phyloP scores from a whole-genome alignment of 129 eudicot species.

The Gnaphalium uliginosum region DNA sequence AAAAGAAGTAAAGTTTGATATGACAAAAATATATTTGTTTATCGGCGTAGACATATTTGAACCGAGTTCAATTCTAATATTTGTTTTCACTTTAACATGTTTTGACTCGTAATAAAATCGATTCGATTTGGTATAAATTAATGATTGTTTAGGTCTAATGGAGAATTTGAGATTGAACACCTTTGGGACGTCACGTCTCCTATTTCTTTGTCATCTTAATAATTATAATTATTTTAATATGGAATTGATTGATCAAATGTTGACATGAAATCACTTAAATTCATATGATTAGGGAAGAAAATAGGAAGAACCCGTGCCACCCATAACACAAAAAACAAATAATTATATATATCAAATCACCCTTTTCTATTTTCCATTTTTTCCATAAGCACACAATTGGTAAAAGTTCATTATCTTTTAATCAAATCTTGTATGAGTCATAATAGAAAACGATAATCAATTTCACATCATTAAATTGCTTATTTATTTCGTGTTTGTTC shows the following conservation, averaged over 20 bases:
- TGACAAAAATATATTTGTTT: too few relatives aligned
- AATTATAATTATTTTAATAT: background rate
- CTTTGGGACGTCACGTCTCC: conserved; percentile 24
- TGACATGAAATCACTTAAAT: conserved; percentile 27
- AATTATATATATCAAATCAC: conserved; percentile 22
- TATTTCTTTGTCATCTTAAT: conserved; percentile 9
- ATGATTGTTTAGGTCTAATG: background rate
- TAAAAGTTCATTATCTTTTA: background rate
- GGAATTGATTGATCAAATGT: conserved; percentile 30
- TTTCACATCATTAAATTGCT: too few relatives aligned
- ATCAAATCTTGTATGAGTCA: conserved; percentile 26
- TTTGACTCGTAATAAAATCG: background rate
- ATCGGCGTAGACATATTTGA: too few relatives aligned
- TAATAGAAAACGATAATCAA: too few relatives aligned
- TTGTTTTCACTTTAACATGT: too few relatives aligned
- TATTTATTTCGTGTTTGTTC: too few relatives aligned
- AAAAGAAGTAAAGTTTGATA: too few relatives aligned
- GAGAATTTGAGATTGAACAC: conserved; percentile 22
- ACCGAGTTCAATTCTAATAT: too few relatives aligned
- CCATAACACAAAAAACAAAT: conserved; percentile 7
- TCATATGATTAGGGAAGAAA: conserved; percentile 21
- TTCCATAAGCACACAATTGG: conserved; percentile 3
- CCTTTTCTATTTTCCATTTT: background rate
- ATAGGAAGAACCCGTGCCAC: conserved; percentile 10
- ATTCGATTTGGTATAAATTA: background rate